These are phyloP conservation scores for Yamadazyma diddensiae DNA, from an alignment of 1,139 yeast species.

Conservation along the genomic window DNA sequence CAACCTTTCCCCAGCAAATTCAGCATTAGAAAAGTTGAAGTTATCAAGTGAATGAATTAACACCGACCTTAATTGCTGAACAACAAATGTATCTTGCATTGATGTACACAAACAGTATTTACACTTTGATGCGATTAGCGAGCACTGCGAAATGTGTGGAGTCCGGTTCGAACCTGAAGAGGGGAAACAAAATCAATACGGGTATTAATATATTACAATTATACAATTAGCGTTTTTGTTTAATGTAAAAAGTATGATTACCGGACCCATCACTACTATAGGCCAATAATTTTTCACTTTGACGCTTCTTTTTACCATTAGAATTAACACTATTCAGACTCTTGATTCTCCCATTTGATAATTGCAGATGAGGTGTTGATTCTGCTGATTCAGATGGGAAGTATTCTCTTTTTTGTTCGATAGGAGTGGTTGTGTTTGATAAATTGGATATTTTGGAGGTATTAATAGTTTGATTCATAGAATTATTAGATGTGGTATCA, in stretches of 20 bases:
- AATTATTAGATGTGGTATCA: conserved; percentile 9
- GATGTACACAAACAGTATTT: too few species aligned
- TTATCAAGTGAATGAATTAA: conserved; percentile 71
- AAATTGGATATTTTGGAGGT: conserved; percentile 8
- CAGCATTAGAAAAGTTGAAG: conserved; percentile 68
- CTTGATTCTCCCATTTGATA: conserved; percentile 22
- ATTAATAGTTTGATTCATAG: conserved; percentile 6
- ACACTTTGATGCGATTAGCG: too few species aligned
- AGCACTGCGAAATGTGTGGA: too few species aligned
- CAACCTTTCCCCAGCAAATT: conserved; percentile 76
- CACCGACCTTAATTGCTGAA: conserved; percentile 50
- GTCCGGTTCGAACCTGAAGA: too few species aligned
- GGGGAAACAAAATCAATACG: too few species aligned
- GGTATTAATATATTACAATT: conserved; percentile 3
- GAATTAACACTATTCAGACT: conserved; percentile 26
- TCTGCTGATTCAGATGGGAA: conserved; percentile 11
- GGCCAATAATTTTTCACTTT: conserved; percentile 36
- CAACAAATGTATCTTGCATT: conserved; percentile 22
- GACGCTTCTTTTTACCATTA: conserved; percentile 20
- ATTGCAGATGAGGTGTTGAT: conserved; percentile 21
- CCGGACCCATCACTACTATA: conserved; percentile 44
- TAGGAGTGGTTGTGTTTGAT: conserved; percentile 13
- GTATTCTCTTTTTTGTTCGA: conserved; percentile 13
- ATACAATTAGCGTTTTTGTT: conserved; percentile 25
- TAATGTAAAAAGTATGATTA: conserved; percentile 39